Base-by-base conservation (phyloP, 805 yeast genomes). In the Blastobotrys robertii region DNA sequence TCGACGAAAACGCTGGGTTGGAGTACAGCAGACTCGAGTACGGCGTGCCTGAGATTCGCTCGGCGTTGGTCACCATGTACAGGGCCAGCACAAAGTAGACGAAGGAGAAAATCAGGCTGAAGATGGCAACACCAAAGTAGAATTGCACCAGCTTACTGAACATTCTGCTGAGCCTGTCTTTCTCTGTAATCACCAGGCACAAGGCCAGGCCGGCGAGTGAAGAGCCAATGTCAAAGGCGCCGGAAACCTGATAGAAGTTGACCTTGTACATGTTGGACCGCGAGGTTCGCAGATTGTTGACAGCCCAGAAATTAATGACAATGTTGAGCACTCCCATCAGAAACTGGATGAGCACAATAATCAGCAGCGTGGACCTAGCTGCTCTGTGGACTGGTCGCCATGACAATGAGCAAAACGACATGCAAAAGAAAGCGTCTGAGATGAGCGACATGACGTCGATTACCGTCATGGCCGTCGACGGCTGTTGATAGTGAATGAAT, bases 181-280 rank as follows among this genome's bases (percentile, higher is more conserved):
- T 32, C 28, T 42, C 44, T 3, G 37, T 15, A 4, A 37, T 13
- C 4, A 33, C 15, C 25, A 42, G n/a, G 32, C 22, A 28, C 11
- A 42, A 8, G 5, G 28, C 31, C 41, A 57, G 39, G 12, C 47
- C 53, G 4, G 43, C 47, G 10, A 37, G 35, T 2, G 55, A 44
- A 10, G 51, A 36, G 4, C 57, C 57, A 13, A 57, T 43, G 14
- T 49, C 31, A 10, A 51, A 44, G 9, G 54, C 56, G 3, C 50
- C 45, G 34, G 47, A 15, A 3, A 32, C 9, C 32, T 42, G 44
- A n/a, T 30, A 42, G 15, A 16, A 42, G 16, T 19, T 19, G 25
- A 14, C 30, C 4, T 13, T 37, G 30, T 10, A 14, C n/a, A 28
- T 13, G 28, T 12, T 11, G 11, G 30, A 13, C 30, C 14, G 39